Evolutionary conservation across 1,284 basidiomycete genomes (phyloP).

Genomic region (Irpex rosettiformis): DNA sequence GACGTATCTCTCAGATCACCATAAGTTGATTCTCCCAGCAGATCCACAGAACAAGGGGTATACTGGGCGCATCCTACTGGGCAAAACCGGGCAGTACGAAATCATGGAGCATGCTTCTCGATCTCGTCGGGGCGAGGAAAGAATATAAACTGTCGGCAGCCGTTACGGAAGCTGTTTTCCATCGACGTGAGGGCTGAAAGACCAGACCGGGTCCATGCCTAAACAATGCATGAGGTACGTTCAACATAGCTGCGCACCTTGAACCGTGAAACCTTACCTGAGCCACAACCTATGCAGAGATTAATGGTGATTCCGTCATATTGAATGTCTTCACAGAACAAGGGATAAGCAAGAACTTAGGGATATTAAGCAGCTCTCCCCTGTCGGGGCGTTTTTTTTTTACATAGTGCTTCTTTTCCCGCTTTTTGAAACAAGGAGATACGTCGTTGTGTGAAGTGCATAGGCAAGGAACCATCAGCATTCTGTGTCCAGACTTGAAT

Average conservation of each 20-base stretch:
- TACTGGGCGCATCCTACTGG: neutral
- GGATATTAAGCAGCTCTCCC: neutral
- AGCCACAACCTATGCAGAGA: neutral
- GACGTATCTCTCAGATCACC: neutral
- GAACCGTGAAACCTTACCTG: no score
- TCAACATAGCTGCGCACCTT: no score
- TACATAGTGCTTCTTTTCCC: neutral
- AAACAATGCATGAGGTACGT: no score
- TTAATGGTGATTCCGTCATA: neutral
- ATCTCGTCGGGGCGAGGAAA: neutral
- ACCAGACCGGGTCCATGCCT: neutral
- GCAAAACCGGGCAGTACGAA: neutral
- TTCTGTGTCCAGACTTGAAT: neutral
- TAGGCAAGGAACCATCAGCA: neutral
- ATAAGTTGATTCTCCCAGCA: neutral
- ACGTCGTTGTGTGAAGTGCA: neutral
- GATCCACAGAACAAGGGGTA: neutral
- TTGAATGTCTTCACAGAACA: neutral
- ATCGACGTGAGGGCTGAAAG: neutral
- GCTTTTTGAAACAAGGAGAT: neutral
- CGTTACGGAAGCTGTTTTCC: neutral
- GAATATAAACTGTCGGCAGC: neutral
- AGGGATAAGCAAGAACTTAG: neutral
- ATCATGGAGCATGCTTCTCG: neutral
- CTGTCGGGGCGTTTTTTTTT: neutral